Evolutionary conservation across 2,329 filamentous ascomycete species (phyloP).

Genomic region (Lachnellula arida): DNA sequence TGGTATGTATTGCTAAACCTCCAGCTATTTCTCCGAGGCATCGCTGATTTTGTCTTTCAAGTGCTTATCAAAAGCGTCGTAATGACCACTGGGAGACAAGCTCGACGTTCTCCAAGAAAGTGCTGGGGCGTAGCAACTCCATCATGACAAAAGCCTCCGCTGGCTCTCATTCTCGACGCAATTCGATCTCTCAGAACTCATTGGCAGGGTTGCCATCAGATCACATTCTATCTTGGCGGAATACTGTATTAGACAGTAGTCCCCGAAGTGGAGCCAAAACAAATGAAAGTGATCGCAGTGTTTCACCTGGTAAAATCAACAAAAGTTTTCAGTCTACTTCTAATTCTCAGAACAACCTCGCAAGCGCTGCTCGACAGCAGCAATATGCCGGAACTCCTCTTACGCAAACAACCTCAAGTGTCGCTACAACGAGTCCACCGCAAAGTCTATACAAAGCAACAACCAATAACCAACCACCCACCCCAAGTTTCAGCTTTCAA

Average conservation of each 20-base stretch:
- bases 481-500: slow-evolving; percentile 51
- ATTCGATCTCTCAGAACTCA: slow-evolving; percentile 35
- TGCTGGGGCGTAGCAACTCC: slow-evolving; percentile 27
- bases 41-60: slow-evolving; percentile 35
- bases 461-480: slow-evolving; percentile 39
- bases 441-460: slow-evolving; percentile 20
- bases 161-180: slow-evolving; percentile 38
- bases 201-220: slow-evolving; percentile 46
- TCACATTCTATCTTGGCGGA: slow-evolving; percentile 83
- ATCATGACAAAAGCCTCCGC: slow-evolving; percentile 46
- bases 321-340: slow-evolving; percentile 28
- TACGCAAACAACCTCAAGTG: slow-evolving; percentile 20
- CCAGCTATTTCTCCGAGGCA: background rate
- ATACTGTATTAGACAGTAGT: slow-evolving; percentile 50
- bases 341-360: slow-evolving; percentile 23
- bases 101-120: slow-evolving; percentile 61
- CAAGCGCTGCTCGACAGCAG: slow-evolving; percentile 27
- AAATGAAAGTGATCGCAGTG: slow-evolving; percentile 48
- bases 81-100: slow-evolving; percentile 73
- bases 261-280: slow-evolving; percentile 36
- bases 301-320: slow-evolving; percentile 43
- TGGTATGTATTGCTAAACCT: slow-evolving; percentile 11
- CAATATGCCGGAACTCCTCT: slow-evolving; percentile 19
- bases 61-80: slow-evolving; percentile 73
- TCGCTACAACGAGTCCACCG: slow-evolving; percentile 26